Evolutionary conservation across 805 yeast genomes (phyloP).

Genomic region (Diddensiella santjacobensis): DNA sequence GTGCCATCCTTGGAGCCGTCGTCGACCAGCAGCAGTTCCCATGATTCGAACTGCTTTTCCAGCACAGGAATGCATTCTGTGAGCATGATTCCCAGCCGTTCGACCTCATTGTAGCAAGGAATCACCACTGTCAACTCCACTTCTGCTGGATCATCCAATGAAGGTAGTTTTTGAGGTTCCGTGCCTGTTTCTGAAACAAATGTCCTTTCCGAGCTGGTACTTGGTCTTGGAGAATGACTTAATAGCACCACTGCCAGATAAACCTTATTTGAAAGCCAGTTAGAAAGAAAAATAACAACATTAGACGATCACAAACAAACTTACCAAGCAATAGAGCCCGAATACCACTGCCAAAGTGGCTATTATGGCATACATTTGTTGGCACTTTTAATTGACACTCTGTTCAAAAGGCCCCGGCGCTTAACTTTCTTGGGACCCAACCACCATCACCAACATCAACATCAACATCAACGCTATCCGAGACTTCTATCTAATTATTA

Average conservation of each 20-base stretch:
- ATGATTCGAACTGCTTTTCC: slow-evolving; percentile 38
- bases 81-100: slow-evolving; percentile 51
- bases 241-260: slow-evolving; percentile 13
- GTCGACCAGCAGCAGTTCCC: slow-evolving; percentile 83
- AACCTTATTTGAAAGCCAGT: too few species aligned
- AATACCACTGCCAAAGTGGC: neutral
- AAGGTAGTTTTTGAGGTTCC: slow-evolving; percentile 6
- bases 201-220: slow-evolving; percentile 9
- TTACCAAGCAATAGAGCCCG: neutral
- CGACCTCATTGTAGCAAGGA: slow-evolving; percentile 90
- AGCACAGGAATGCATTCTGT: slow-evolving; percentile 47
- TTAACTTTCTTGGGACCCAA: neutral
- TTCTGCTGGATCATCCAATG: slow-evolving; percentile 13
- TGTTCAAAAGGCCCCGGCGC: too few species aligned
- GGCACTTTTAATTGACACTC: too few species aligned
- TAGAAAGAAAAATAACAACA: too few species aligned
- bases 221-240: slow-evolving; percentile 16
- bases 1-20: slow-evolving; percentile 90
- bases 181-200: neutral
- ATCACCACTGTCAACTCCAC: slow-evolving; percentile 72
- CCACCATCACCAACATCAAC: neutral
- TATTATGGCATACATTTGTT: neutral
- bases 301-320: too few species aligned
- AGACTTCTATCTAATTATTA: too few species aligned
- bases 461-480: too few species aligned